Evolutionary conservation across 495 filamentous ascomycete species (phyloP), one percentile per base, ranked within the genome.

Genomic region (Neurospora intermedia): DNA sequence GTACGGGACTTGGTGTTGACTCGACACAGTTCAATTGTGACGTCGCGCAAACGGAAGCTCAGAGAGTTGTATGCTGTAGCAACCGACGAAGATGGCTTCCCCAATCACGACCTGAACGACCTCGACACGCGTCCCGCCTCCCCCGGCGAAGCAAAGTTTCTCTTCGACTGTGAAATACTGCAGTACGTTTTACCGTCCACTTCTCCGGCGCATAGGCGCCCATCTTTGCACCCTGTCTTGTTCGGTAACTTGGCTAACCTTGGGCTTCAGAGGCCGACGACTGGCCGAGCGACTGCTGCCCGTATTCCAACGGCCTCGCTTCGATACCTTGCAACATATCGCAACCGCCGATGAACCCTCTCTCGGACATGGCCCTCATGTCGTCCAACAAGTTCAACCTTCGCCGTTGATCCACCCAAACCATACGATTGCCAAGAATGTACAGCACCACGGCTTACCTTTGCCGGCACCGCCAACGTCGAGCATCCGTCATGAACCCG

Each of bases 21-120:
- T 62, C 27, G 73, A 83, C 80, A 72, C 80, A 94, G 92, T 86
- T 88, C 86, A 85, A 91, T 90, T 87, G 86, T 89, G 84, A 83
- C 82, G 83, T 91, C 91, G 84, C 91, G 92, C 78, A 93, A 94
- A 87, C 90, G 91, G 81, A 94, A 94, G 83, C 84, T 97, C 79
- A 89, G 88, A 77, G 91, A 93, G 84, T 87, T 97, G 77, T 94
- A 90, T 84, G 83, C 86, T 73, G 84, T 89, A 81, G 84, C 87
- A 77, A 81, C 85, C 75, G 84, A 82, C 77, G 75, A 82, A 69
- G 80, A 84, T 80, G 80, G 75, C 76, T 80, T 84, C 74, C 81
- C 82, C 69, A 80, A 80, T 77, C 77, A 80, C 76, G 83, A 82
- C 77, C 80, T 80, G 72, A 77, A 73, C 78, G 79, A 82, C 74